A percentile compares a stretch with the other conserved stretches of the same genome.
Evolutionary conservation across 1,139 yeast species (phyloP).

Genomic region (Yamadazyma oceani): DNA sequence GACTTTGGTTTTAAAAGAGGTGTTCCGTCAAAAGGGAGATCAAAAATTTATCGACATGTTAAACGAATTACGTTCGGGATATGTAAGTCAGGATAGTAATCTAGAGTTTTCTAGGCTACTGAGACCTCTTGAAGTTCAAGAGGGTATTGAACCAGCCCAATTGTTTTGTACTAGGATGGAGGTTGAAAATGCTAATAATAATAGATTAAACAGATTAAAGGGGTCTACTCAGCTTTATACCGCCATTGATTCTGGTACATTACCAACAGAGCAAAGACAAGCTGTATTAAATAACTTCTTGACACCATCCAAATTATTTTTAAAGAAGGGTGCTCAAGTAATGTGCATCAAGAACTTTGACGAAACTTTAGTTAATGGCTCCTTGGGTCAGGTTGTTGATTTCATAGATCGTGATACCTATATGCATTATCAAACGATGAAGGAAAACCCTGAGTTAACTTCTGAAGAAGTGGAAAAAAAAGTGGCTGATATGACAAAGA

Average conservation of each 20-base stretch:
- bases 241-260: slow-evolving; percentile 64
- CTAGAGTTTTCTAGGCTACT: slow-evolving; percentile 53
- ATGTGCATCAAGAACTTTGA: slow-evolving; percentile 94
- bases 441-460: slow-evolving; percentile 21
- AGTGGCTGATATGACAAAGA: slow-evolving; percentile 4
- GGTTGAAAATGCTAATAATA: slow-evolving; percentile 75
- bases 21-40: slow-evolving; percentile 91
- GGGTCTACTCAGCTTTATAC: slow-evolving; percentile 49
- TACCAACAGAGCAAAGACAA: slow-evolving; percentile 45
- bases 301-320: slow-evolving; percentile 61
- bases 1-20: slow-evolving; percentile 71
- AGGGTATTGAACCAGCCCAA: slow-evolving; percentile 84
- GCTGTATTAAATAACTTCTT: slow-evolving; percentile 61
- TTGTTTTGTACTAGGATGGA: slow-evolving; percentile 80
- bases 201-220: slow-evolving; percentile 50
- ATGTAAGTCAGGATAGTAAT: slow-evolving; percentile 54
- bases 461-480: slow-evolving; percentile 18
- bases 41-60: slow-evolving; percentile 76
- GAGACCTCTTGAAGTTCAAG: slow-evolving; percentile 57
- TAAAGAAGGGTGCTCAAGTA: slow-evolving; percentile 88
- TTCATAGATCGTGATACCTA: slow-evolving; percentile 41
- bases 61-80: slow-evolving; percentile 82
- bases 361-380: slow-evolving; percentile 86
- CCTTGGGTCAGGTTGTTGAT: slow-evolving; percentile 72
- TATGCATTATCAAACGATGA: slow-evolving; percentile 23